These are phyloP conservation scores for Eucalyptus pauciflora DNA, from an alignment of 345 rosid genomes.

Conservation along the genomic window DNA sequence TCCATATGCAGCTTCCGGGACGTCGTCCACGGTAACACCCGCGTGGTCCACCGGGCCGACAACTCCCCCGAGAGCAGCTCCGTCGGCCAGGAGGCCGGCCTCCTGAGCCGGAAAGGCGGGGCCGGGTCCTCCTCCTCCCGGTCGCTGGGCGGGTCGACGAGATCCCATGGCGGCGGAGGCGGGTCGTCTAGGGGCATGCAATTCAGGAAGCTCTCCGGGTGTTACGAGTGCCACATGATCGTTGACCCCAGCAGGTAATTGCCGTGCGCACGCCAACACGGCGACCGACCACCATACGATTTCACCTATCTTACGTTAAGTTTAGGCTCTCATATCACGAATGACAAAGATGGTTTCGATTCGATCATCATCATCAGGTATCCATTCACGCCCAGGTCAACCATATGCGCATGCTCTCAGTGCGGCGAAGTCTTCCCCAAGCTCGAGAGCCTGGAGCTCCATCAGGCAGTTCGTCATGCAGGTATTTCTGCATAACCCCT, in stretches of 20 bases:
- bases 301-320: background rate
- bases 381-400: constrained; percentile 50
- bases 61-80: constrained; percentile 81
- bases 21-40: constrained; percentile 85
- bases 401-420: constrained; percentile 65
- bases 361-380: constrained; percentile 22
- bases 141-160: constrained; percentile 31
- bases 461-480: constrained; percentile 96
- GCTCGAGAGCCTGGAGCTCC: constrained; percentile 90
- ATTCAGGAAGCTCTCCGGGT: constrained; percentile 91
- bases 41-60: constrained; percentile 89
- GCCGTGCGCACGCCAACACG: background rate
- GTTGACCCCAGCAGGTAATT: constrained; percentile 87
- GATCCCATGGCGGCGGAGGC: constrained; percentile 3
- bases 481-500: constrained; percentile 17
- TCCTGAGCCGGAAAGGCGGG: constrained; percentile 37
- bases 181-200: constrained; percentile 76
- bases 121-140: constrained; percentile 27
- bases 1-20: constrained; percentile 82
- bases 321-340: too few relatives aligned
- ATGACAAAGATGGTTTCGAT: background rate
- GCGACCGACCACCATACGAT: background rate
- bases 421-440: constrained; percentile 96
- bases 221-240: constrained; percentile 90
- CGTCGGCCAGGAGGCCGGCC: constrained; percentile 49